Evolutionary conservation across 352 stramenopile species (phyloP), one percentile per base, ranked within the genome.

Genomic region (Pythium sp.): DNA sequence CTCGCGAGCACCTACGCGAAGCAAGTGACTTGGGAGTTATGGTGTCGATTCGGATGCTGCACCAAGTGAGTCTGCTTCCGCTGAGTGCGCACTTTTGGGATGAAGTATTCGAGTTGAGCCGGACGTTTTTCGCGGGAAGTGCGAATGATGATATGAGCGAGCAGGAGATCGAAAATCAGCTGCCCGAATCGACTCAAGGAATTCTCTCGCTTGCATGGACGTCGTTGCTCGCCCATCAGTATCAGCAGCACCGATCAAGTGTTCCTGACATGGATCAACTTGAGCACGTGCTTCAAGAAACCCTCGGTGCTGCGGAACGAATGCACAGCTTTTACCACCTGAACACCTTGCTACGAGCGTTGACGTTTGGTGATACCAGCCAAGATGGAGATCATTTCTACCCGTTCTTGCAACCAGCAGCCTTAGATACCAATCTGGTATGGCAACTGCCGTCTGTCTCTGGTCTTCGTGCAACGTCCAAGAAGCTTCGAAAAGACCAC

Each of bases 181-280:
- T 74, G 41, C 58, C 70, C 5, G 57, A 64, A 24, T 64, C 57
- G 46, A 65, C 46, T 18, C 43, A 30, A 28, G 82, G 84, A 8
- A 73, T 88, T n/a, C 58, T 91, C 22, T 62, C 87, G 14, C 64
- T 92, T 6, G 75, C 78, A 5, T 91, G 78, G 80, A 77, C 80
- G 3, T 49, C 84, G 34, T 55, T 91, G 6, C 53, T 92, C 3
- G 80, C 79, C n/a, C 77, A 79, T 55, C 66, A 81, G 51, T 85
- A 81, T 46, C 47, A 66, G 58, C 61, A 68, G 14, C 46, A 59
- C 18, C 43, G 34, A n/a, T 30, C 49, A 22, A 68, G 46, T 32
- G 61, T 36, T 8, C 58, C 62, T n/a, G 62, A 72, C 7, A 20
- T 58, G 4, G 26, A 49, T 47, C 11, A 59, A 56, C 24, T 89